Base-by-base conservation (phyloP, 2,329 filamentous ascomycete genomes). In the Talaromyces sp. region DNA sequence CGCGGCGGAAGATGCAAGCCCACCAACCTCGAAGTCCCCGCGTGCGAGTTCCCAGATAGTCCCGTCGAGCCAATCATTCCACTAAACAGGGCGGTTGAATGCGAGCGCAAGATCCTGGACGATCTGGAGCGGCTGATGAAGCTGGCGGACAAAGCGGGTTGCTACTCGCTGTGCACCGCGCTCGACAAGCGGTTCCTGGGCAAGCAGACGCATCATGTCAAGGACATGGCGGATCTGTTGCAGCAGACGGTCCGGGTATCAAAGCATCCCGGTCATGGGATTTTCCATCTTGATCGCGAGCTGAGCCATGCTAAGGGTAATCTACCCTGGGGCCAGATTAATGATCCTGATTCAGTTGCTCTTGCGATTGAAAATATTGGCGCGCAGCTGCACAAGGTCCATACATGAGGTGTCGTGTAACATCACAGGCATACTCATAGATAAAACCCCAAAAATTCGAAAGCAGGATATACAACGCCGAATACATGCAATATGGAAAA, bases 1-100 rank as follows among this genome's bases (percentile, higher is more conserved):
- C 66, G 66, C 19, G 66, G 66, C 17, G 66, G 66, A 17, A 58
- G 65, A 17, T 63, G 46, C 43, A 67, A 66, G 59, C 66, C 66
- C 4, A 67, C 64, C 14, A 58, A 61, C n/a, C 68, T 68, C 41
- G 60, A 66, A 26, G 62, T 65, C 3, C 61, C 66, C 12, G 61
- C 61, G 3, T 51, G 56, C 56, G 62, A 67, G 24, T 68, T 57
- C 56, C 66, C 66, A 14, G 64, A 68, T 19, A 21, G 56, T 17
- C 66, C 66, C 11, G 60, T 68, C 35, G 66, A 68, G 43, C 66
- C 66, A 5, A 50, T 68, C 6, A 31, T 38, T 10, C 66, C 67
- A 3, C 55, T 64, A 38, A 31, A 50, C 27, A 64, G 67, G n/a
- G 66, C 66, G 1, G 56, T 68, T 8, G 35, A 27, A 10, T 53